Base-by-base conservation (phyloP, 2,329 filamentous ascomycete genomes). In the Cryphonectria carpinicola region DNA sequence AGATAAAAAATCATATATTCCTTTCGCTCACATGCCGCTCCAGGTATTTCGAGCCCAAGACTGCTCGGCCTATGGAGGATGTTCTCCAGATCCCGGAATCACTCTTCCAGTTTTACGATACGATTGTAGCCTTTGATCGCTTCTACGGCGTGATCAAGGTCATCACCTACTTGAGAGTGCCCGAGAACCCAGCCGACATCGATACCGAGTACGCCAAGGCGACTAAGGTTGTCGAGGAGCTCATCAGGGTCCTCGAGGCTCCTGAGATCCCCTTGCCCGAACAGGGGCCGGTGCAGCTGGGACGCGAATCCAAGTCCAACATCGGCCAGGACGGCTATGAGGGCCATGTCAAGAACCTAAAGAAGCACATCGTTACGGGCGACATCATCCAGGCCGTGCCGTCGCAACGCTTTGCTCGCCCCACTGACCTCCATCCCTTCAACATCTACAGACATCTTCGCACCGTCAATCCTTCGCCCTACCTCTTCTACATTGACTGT, bases 331-430 rank as follows among this genome's bases (percentile, higher is more conserved):
- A 87, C 61, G 96, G 96, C 52, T 99, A 99, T 82, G 94, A 98
- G 83, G 84, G 82, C n/a, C 95, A 98, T 79, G 96, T 99, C 69
- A 91, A 88, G 35, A 85, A 83, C 63, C 86, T 99, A 72, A 98
- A 98, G 85, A 87, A 94, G 81, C 95, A 98, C 84, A 98, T 99
- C 76, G 87, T 89, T 76, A 87, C 89, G 73, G 96, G 96, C 75
- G 94, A 98, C 84, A 98, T 99, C 79, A 98, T 99, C 82, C 96
- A 99, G 81, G 94, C 94, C 0, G 96, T 99, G 22, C 96, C 96
- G 1, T 98, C 94, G 58, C 96, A 99, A 82, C 90, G 96, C 67
- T 93, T 98, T 78, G 91, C 95, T 10, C 89, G 95, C 39, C 95
- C 95, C 19, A 99, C 96, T 3, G 90, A 89, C 69, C 85, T 99